phyloP scores from a whole-genome alignment of 1,284 basidiomycete genomes.

The Kwoniella shivajii region DNA sequence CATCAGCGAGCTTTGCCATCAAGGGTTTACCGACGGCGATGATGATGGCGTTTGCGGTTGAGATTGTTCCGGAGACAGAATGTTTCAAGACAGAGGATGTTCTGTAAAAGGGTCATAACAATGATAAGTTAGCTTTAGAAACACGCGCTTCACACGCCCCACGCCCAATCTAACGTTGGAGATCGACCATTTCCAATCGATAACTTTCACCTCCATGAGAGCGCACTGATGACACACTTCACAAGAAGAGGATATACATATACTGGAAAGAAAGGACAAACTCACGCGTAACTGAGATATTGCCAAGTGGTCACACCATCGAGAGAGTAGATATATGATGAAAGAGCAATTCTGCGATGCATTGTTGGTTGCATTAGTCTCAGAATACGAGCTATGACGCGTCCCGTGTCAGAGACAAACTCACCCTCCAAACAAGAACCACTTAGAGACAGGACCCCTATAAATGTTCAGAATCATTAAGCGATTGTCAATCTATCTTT shows the following conservation, averaged over 20 bases:
- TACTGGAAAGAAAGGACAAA: not conserved
- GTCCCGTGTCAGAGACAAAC: slow-evolving; percentile 15
- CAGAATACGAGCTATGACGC: too few species aligned
- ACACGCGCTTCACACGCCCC: too few species aligned
- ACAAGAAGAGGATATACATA: not conserved
- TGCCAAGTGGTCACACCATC: slow-evolving; percentile 68
- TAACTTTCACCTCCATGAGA: too few species aligned
- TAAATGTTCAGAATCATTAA: not conserved
- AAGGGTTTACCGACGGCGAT: slow-evolving; percentile 73
- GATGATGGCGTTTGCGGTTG: slow-evolving; percentile 57
- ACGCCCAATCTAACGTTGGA: too few species aligned
- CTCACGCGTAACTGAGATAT: slow-evolving; percentile 64
- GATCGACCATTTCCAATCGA: too few species aligned
- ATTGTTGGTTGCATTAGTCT: too few species aligned
- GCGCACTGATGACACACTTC: not conserved
- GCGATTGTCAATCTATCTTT: slow-evolving; percentile 4
- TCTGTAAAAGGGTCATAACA: too few species aligned
- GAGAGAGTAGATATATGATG: slow-evolving; percentile 74
- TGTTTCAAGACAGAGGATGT: slow-evolving; percentile 59
- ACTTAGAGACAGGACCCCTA: slow-evolving; percentile 56
- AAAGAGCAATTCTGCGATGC: slow-evolving; percentile 63
- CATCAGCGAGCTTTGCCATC: slow-evolving; percentile 76
- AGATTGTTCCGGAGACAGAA: slow-evolving; percentile 67
- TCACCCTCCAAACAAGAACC: slow-evolving; percentile 66
- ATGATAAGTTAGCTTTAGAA: too few species aligned